Percentiles rank a stretch among this genome's conserved stretches.
Conservation (phyloP, 495 filamentous ascomycete species). For the Aspergillus homomorphus region DNA sequence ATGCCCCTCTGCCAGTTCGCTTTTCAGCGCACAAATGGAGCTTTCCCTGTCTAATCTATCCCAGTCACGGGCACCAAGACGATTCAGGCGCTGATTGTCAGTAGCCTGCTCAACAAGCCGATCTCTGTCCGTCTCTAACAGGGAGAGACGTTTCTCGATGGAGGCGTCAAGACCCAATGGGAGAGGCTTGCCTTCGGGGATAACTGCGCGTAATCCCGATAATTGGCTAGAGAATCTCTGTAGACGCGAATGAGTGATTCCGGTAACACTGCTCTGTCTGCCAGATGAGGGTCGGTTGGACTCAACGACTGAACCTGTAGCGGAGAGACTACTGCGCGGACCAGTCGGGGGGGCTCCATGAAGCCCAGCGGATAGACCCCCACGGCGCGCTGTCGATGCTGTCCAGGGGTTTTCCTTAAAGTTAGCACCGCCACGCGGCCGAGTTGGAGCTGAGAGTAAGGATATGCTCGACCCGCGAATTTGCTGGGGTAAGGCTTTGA, state of each 20-base stretch:
- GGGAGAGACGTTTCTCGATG: conserved; percentile 45
- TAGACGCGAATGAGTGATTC: conserved; percentile 48
- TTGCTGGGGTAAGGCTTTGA: conserved; percentile 45
- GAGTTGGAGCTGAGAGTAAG: conserved; percentile 57
- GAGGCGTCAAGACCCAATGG: conserved; percentile 37
- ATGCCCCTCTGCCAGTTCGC: conserved; percentile 60
- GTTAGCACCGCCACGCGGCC: conserved; percentile 49
- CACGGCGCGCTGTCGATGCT: conserved; percentile 40
- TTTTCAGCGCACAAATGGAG: conserved; percentile 55
- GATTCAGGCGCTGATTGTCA: conserved; percentile 53
- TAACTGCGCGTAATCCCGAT: conserved; percentile 45
- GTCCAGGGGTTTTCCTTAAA: conserved; percentile 37
- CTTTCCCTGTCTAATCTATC: conserved; percentile 57
- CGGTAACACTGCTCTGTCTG: conserved; percentile 48
- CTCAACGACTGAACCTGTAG: conserved; percentile 25
- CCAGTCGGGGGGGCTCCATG: conserved; percentile 43
- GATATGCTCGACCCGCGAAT: conserved; percentile 49
- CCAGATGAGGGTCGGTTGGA: conserved; percentile 33
- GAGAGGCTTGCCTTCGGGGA: conserved; percentile 49
- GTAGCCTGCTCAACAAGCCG: conserved; percentile 52
- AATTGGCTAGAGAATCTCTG: conserved; percentile 53
- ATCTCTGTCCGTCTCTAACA: conserved; percentile 54
- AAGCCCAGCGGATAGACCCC: conserved; percentile 26
- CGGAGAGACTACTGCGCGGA: conserved; percentile 39
- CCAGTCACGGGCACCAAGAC: conserved; percentile 56